Evolutionary conservation across 257 asterid species (phyloP).

Genomic region (Rubia yunnanensis): DNA sequence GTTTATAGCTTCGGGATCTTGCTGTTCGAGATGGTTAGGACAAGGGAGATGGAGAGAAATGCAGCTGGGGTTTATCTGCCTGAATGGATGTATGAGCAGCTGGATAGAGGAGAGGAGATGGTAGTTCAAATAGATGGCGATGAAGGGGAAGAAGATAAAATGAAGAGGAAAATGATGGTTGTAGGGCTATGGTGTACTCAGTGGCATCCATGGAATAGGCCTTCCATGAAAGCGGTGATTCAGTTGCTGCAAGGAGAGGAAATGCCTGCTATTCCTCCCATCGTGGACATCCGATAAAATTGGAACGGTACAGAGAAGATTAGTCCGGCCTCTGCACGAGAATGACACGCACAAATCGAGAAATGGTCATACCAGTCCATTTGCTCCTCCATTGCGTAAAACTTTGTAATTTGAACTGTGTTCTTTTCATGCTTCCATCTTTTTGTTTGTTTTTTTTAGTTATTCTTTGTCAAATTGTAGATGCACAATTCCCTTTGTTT

Average conservation of each 20-base stretch:
- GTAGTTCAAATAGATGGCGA: conserved; percentile 23
- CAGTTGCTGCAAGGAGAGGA: conserved; percentile 28
- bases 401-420: background rate
- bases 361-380: too few relatives aligned
- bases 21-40: conserved; percentile 58
- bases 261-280: conserved; percentile 21
- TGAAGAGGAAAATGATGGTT: conserved; percentile 16
- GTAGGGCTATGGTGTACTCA: conserved; percentile 34
- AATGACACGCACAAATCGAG: too few relatives aligned
- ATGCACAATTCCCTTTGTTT: background rate
- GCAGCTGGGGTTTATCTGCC: conserved; percentile 42
- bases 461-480: background rate
- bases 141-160: conserved; percentile 1
- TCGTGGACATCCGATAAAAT: too few relatives aligned
- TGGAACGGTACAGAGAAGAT: too few relatives aligned
- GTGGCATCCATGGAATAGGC: conserved; percentile 21
- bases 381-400: background rate
- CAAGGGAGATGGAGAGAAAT: conserved; percentile 25
- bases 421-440: background rate
- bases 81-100: conserved; percentile 67
- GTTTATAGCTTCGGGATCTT: conserved; percentile 69
- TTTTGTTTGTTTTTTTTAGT: background rate
- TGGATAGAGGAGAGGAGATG: conserved; percentile 52
- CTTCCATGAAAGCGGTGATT: conserved; percentile 12
- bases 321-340: too few relatives aligned